phyloP scores from a whole-genome alignment of 306 rosid genomes.

The Cucurbita moschata region DNA sequence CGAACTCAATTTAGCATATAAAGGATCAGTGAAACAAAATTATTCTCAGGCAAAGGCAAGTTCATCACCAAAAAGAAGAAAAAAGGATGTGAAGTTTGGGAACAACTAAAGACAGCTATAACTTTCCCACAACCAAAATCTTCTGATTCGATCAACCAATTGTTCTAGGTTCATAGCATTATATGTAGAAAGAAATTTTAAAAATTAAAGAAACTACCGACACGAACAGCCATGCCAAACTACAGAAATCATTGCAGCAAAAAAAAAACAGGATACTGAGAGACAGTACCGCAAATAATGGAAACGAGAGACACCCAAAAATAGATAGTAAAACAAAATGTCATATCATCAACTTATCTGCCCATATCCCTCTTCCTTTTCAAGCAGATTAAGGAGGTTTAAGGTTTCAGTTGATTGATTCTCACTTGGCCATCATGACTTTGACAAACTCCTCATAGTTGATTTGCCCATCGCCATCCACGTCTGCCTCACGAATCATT shows the following conservation, averaged over 20 bases:
- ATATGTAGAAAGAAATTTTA: not conserved
- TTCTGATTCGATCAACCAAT: slow-evolving; percentile 3
- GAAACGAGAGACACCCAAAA: slow-evolving; percentile 3
- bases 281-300: slow-evolving; percentile 6
- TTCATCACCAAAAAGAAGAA: too few species aligned
- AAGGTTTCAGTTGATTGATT: not conserved
- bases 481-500: slow-evolving; percentile 12
- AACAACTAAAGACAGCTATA: not conserved
- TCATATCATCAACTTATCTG: slow-evolving; percentile 8
- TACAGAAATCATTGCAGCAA: slow-evolving; percentile 4
- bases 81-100: not conserved
- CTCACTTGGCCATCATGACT: slow-evolving; percentile 18
- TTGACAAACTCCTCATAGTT: slow-evolving; percentile 12
- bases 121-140: slow-evolving; percentile 4
- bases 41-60: not conserved
- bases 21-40: too few species aligned
- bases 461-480: slow-evolving; percentile 12
- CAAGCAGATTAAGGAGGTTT: slow-evolving; percentile 6
- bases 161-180: not conserved
- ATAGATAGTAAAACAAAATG: not conserved
- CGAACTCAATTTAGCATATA: not conserved
- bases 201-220: not conserved
- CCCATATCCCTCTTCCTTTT: slow-evolving; percentile 6
- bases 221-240: slow-evolving; percentile 1
- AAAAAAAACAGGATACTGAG: slow-evolving; percentile 3